Percentiles rank a stretch among this genome's conserved stretches.
phyloP scores from a whole-genome alignment of 148 eudicot species.

The Vaccinium myrtillus region DNA sequence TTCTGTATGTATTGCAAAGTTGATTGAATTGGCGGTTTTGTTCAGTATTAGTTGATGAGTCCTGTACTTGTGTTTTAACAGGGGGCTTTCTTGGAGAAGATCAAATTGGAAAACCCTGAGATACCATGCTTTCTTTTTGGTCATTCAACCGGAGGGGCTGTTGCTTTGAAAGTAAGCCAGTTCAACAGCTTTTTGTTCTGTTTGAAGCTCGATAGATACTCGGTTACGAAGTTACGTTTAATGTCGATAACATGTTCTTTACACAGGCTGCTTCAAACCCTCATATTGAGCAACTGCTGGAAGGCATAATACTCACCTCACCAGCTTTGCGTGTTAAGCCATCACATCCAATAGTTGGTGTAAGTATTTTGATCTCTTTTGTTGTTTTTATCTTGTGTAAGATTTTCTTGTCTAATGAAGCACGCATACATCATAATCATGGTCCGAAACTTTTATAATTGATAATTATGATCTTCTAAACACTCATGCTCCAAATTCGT shows the following conservation, averaged over 20 bases:
- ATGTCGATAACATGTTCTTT: constrained; percentile 10
- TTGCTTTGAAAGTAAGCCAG: constrained; percentile 64
- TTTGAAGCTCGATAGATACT: not conserved
- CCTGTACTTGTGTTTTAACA: constrained; percentile 21
- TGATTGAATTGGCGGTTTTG: not conserved
- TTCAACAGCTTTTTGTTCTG: not conserved
- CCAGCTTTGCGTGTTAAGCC: constrained; percentile 93
- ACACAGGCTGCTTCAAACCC: constrained; percentile 55
- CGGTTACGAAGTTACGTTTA: not conserved
- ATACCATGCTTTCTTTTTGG: constrained; percentile 87
- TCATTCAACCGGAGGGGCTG: constrained; percentile 96
- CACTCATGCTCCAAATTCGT: not conserved
- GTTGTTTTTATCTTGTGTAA: not conserved
- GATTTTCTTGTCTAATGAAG: not conserved
- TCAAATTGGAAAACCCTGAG: constrained; percentile 65
- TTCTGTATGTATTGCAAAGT: not conserved
- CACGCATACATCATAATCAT: not conserved
- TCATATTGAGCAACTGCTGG: constrained; percentile 55
- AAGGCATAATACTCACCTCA: constrained; percentile 84
- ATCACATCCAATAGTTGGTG: constrained; percentile 85
- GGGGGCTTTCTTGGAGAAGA: constrained; percentile 75
- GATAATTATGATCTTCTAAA: not conserved
- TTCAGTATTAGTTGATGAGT: constrained; percentile 12
- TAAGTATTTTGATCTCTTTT: constrained; percentile 31
- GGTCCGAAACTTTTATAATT: not conserved